Base-by-base conservation (phyloP, 345 rosid genomes). In the Salix dunnii region DNA sequence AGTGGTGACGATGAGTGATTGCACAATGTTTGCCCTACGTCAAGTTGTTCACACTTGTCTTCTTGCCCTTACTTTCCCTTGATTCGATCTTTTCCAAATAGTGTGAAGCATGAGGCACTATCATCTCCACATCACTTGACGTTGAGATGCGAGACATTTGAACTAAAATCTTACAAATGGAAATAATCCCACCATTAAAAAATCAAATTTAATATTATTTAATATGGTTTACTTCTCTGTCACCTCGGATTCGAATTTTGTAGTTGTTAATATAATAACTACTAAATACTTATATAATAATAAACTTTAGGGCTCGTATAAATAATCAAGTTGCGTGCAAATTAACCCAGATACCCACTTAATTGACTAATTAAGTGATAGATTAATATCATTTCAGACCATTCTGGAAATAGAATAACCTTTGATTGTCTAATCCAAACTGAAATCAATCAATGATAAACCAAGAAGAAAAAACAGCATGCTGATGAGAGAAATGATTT, bases 301-400 rank as follows among this genome's bases (percentile, higher is more conserved):
- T 33, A 0, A 33, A 33, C 1, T 33, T 33, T 0, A 33, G 4
- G 1, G 5, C 5, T 4, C 4, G 1, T 33, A 5, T 4, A 0
- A 33, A 4, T 33, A 33, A 5, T 33, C 6, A 6, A 33, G 36
- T 0, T 33, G 36, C 0, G 6, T 33, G 6, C 5, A 5, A 33
- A 0, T 6, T 33, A 1, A 28, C 4, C 0, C 36, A 33, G 5
- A 33, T 1, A 5, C 6, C 4, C 36, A 33, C 1, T 9, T 58
- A 55, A 55, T 55, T 9, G 12, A 21, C 3, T 21, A 8, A 8
- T n/a, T n/a, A 55, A 55, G 25, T 8, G 12, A n/a, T 3, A 1
- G 62, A 11, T 3, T 23, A 3, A n/a, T 28, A n/a, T 9, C 62
- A n/a, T 58, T 9, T 58, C 62, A 58, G 62, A 18, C 1, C 13